Evolutionary conservation across 352 stramenopile species (phyloP).

Genomic region (Saprolegnia parasitica): DNA sequence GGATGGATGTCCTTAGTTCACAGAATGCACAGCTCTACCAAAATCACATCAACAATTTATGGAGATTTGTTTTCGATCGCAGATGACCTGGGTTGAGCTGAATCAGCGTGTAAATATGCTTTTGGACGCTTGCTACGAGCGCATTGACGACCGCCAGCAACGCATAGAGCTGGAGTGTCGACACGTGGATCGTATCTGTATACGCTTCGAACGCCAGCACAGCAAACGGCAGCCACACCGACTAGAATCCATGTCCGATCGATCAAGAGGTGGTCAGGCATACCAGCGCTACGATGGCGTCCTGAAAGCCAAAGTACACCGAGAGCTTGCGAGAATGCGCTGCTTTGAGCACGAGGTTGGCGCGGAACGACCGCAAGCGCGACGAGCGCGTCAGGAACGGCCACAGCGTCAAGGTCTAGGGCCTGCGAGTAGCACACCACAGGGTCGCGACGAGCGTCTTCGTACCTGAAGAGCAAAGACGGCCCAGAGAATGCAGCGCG

Average conservation of each 20-base stretch:
- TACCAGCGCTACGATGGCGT: not conserved
- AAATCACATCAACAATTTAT: no score
- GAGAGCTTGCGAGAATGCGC: not conserved
- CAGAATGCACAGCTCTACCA: no score
- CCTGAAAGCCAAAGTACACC: not conserved
- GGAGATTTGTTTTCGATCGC: not conserved
- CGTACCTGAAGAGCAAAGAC: constrained; percentile 5
- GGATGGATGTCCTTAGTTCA: no score
- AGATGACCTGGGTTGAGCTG: constrained; percentile 8
- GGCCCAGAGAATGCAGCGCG: not conserved
- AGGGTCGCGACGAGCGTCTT: not conserved
- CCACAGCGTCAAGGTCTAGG: constrained; percentile 1
- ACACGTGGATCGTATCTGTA: not conserved
- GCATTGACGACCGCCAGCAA: not conserved
- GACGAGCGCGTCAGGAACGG: constrained; percentile 9
- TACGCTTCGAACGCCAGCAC: not conserved
- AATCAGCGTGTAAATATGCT: constrained; percentile 15
- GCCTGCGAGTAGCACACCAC: not conserved
- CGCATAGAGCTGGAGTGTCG: not conserved
- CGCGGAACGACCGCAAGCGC: not conserved
- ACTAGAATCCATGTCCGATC: not conserved
- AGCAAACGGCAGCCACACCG: not conserved
- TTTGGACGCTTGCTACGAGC: not conserved
- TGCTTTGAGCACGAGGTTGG: not conserved
- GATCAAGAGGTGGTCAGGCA: not conserved